Evolutionary conservation across 371 early-diverging fungal species (phyloP).

Genomic region (Zopfochytrium polystomum): DNA sequence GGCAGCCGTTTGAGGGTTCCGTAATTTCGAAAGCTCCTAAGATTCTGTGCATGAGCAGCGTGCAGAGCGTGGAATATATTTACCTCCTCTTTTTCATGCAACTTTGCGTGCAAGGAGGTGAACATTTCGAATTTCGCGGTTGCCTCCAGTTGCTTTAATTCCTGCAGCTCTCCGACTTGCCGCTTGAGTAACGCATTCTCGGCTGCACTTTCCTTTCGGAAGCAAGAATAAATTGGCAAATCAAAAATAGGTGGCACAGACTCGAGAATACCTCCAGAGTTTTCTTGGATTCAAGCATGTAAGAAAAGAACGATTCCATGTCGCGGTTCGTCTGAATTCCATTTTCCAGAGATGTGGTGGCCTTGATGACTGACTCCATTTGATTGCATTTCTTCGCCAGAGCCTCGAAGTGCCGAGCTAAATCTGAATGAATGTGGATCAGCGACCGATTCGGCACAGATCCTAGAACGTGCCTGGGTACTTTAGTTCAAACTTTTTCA

Average conservation of each 20-base stretch:
- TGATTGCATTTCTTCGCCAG: background rate
- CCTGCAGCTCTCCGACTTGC: background rate
- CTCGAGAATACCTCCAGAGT: too few relatives aligned
- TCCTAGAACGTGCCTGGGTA: background rate
- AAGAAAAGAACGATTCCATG: background rate
- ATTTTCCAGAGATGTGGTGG: background rate
- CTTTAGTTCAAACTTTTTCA: background rate
- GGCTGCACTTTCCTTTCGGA: too few relatives aligned
- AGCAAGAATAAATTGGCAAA: background rate
- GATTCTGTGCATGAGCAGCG: too few relatives aligned
- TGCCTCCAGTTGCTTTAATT: background rate
- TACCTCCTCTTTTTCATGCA: too few relatives aligned
- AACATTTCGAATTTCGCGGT: background rate
- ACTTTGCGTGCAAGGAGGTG: too few relatives aligned
- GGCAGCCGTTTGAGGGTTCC: too few relatives aligned
- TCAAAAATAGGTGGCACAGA: background rate
- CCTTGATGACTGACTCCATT: background rate
- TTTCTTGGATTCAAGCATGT: background rate
- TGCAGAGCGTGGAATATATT: too few relatives aligned
- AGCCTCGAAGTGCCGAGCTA: background rate
- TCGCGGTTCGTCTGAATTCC: background rate
- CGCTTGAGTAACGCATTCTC: too few relatives aligned
- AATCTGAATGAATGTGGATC: background rate
- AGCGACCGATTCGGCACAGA: background rate
- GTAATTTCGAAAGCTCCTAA: too few relatives aligned